Evolutionary conservation across 176 grass and related monocot species (phyloP).

Genomic region (Oryza officinalis): DNA sequence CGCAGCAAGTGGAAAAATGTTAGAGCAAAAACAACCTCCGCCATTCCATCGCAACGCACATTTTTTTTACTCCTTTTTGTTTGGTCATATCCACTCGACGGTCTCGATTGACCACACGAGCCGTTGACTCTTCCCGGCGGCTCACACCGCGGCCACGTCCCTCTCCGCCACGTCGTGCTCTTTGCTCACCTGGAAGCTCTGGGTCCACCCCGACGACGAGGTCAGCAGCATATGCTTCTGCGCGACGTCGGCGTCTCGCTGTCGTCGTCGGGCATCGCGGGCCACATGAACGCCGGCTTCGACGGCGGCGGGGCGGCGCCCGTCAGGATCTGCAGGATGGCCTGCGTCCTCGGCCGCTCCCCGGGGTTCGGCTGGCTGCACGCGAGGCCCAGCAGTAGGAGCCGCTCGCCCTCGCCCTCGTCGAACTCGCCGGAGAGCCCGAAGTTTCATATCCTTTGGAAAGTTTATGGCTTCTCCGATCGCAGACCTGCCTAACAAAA

Average conservation of each 20-base stretch:
- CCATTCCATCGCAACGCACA: neutral
- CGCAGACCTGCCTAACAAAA: no score
- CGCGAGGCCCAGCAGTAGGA: conserved; percentile 80
- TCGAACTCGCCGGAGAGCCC: conserved; percentile 45
- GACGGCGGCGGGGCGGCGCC: conserved; percentile 30
- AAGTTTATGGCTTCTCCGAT: no score
- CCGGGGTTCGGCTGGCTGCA: conserved; percentile 81
- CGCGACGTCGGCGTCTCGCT: neutral
- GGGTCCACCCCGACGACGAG: conserved; percentile 49
- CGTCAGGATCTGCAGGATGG: conserved; percentile 57
- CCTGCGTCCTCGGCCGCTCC: conserved; percentile 60
- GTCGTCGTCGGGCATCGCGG: conserved; percentile 40
- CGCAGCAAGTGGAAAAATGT: neutral
- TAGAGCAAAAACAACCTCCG: neutral
- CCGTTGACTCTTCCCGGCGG: conserved; percentile 10
- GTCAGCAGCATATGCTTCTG: conserved; percentile 33
- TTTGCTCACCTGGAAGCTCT: conserved; percentile 32
- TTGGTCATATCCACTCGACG: neutral
- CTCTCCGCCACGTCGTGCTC: conserved; percentile 36
- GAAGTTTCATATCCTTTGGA: no score
- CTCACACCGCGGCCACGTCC: conserved; percentile 39
- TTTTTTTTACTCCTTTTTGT: neutral
- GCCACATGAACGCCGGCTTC: conserved; percentile 85
- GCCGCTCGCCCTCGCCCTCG: conserved; percentile 52
- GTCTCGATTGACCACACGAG: neutral